Conservation (phyloP, 192 early-diverging fungal genomes). For the Coemansia sp. region DNA sequence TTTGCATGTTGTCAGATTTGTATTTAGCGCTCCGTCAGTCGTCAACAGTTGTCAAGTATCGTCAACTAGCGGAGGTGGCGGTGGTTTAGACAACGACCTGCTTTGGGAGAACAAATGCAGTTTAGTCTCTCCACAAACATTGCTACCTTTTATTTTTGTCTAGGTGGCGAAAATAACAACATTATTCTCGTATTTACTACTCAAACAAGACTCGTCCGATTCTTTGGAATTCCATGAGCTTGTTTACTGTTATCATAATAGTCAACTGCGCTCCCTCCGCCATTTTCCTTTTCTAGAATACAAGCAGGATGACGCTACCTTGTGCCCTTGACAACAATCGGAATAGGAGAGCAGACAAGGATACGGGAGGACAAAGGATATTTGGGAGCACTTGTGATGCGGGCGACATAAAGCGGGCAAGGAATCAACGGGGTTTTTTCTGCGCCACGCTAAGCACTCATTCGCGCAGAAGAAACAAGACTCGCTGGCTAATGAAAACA, state of each 20-base stretch:
- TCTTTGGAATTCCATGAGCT: not conserved
- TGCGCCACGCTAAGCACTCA: not conserved
- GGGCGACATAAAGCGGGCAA: not conserved
- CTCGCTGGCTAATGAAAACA: not conserved
- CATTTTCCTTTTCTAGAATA: no score
- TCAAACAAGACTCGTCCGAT: not conserved
- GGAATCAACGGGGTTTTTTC: not conserved
- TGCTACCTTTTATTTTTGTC: not conserved
- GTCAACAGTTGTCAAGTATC: conserved; percentile 18
- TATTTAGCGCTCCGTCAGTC: conserved; percentile 29
- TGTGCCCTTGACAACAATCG: not conserved
- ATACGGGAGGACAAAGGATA: not conserved
- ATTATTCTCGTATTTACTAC: not conserved
- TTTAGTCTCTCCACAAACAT: not conserved
- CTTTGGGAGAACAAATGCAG: not conserved
- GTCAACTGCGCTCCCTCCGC: no score
- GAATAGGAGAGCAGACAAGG: not conserved
- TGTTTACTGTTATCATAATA: not conserved
- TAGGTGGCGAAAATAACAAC: not conserved
- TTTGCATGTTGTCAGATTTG: conserved; percentile 51
- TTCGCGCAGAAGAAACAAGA: not conserved
- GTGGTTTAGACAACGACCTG: not conserved
- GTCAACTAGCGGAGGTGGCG: conserved; percentile 4
- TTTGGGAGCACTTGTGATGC: not conserved
- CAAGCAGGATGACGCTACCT: no score